These are phyloP conservation scores for Agaricales sp. DNA, from an alignment of 1,284 basidiomycete species.

Conservation along the genomic window DNA sequence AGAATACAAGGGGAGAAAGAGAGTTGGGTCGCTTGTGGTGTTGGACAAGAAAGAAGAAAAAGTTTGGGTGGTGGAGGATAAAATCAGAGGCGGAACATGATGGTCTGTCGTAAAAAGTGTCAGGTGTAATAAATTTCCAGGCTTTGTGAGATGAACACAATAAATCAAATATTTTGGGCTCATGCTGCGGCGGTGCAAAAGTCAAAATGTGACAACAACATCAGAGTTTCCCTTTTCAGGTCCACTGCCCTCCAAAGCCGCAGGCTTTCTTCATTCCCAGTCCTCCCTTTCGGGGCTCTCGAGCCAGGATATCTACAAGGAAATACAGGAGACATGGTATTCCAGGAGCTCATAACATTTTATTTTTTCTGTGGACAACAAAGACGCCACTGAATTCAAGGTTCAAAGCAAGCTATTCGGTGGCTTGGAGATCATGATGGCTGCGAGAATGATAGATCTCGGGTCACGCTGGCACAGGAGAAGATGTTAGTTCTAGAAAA, in stretches of 20 bases:
- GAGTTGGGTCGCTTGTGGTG: constrained; percentile 4
- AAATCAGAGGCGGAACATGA: constrained; percentile 3
- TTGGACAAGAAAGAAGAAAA: constrained; percentile 4
- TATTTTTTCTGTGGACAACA: not conserved
- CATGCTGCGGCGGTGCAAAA: not conserved
- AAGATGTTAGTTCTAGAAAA: not conserved
- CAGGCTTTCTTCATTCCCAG: not conserved
- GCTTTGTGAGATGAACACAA: not conserved
- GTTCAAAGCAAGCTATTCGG: not conserved
- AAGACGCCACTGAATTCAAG: not conserved
- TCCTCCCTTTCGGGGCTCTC: too few relatives aligned
- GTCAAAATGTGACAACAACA: not conserved
- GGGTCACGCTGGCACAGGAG: not conserved
- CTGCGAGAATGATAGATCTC: not conserved
- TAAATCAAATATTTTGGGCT: not conserved
- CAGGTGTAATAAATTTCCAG: not conserved
- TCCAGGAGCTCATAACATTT: not conserved
- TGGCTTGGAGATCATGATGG: not conserved
- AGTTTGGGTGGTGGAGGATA: constrained; percentile 3
- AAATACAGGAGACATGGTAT: too few relatives aligned
- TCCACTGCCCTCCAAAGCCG: not conserved
- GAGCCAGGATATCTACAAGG: not conserved
- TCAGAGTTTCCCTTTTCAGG: constrained; percentile 1
- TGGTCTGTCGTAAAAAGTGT: constrained; percentile 1
- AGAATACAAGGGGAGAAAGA: constrained; percentile 7